These are phyloP conservation scores for Lepidopterella palustris DNA, from an alignment of 495 filamentous ascomycete species.

Conservation along the genomic window DNA sequence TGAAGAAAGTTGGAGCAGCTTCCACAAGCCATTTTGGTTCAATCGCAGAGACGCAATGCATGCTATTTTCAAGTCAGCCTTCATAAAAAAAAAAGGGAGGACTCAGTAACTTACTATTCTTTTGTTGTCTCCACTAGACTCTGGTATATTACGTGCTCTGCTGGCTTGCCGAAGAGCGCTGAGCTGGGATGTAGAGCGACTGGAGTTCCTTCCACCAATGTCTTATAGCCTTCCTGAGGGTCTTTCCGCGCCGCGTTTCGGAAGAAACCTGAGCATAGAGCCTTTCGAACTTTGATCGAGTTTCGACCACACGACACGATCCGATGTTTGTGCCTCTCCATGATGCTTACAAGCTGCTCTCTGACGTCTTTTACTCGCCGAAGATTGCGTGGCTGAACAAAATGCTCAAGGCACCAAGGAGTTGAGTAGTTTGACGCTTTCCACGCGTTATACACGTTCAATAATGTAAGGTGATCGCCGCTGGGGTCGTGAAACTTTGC, in stretches of 20 bases:
- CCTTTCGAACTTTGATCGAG: constrained; percentile 82
- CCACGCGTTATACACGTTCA: constrained; percentile 97
- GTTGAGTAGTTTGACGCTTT: constrained; percentile 71
- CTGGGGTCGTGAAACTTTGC: constrained; percentile 92
- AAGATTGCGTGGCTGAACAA: constrained; percentile 87
- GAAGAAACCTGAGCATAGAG: constrained; percentile 91
- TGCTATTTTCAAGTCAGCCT: not conserved
- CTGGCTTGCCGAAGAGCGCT: constrained; percentile 88
- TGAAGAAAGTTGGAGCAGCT: constrained; percentile 96
- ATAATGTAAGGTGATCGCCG: constrained; percentile 86
- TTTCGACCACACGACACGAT: constrained; percentile 79
- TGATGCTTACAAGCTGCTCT: constrained; percentile 84
- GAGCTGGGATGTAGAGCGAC: constrained; percentile 90
- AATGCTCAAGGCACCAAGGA: constrained; percentile 97
- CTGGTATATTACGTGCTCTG: constrained; percentile 94
- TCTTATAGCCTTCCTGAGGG: constrained; percentile 94
- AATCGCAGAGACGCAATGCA: constrained; percentile 60
- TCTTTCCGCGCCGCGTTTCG: constrained; percentile 92
- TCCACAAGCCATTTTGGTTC: constrained; percentile 92
- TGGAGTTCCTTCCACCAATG: constrained; percentile 86
- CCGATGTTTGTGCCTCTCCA: constrained; percentile 79
- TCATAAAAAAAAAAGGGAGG: not conserved
- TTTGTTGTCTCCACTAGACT: constrained; percentile 83
- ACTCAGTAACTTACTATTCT: constrained; percentile 52
- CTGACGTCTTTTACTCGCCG: constrained; percentile 85